These are phyloP conservation scores for Colletotrichum musicola DNA, from an alignment of 2,329 filamentous ascomycete genomes.

Conservation along the genomic window DNA sequence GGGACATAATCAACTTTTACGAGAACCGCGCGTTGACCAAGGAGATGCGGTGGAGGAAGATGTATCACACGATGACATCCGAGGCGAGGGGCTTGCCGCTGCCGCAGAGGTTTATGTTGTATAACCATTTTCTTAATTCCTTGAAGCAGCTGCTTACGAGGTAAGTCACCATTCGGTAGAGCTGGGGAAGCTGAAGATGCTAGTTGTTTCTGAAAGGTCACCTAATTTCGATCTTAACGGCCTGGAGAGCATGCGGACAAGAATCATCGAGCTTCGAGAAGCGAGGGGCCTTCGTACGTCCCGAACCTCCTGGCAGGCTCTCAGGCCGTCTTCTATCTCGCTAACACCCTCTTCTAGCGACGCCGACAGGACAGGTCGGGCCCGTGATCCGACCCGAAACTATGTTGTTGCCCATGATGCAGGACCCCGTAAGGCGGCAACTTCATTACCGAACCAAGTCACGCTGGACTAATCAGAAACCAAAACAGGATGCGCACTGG, in stretches of 20 bases:
- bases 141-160: slow-evolving; percentile 65
- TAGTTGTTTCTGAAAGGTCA: slow-evolving; percentile 50
- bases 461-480: too few relatives aligned
- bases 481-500: slow-evolving; percentile 66
- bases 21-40: slow-evolving; percentile 62
- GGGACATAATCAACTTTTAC: slow-evolving; percentile 65
- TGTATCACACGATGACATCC: slow-evolving; percentile 68
- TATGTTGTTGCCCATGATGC: slow-evolving; percentile 42
- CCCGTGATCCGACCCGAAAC: slow-evolving; percentile 50
- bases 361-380: slow-evolving; percentile 51
- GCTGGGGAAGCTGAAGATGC: background rate
- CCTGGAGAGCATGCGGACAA: slow-evolving; percentile 62
- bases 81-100: slow-evolving; percentile 65
- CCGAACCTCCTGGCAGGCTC: background rate
- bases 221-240: slow-evolving; percentile 68
- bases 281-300: slow-evolving; percentile 65
- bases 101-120: slow-evolving; percentile 66
- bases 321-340: too few relatives aligned
- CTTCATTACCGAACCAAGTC: background rate
- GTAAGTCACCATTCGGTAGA: slow-evolving; percentile 48
- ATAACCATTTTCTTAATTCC: slow-evolving; percentile 65
- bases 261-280: slow-evolving; percentile 65
- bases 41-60: slow-evolving; percentile 67
- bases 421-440: slow-evolving; percentile 41
- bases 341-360: slow-evolving; percentile 43